Evolutionary conservation across 1,284 basidiomycete genomes (phyloP), one percentile per base, ranked within the genome.

Genomic region (Irpex sp.): DNA sequence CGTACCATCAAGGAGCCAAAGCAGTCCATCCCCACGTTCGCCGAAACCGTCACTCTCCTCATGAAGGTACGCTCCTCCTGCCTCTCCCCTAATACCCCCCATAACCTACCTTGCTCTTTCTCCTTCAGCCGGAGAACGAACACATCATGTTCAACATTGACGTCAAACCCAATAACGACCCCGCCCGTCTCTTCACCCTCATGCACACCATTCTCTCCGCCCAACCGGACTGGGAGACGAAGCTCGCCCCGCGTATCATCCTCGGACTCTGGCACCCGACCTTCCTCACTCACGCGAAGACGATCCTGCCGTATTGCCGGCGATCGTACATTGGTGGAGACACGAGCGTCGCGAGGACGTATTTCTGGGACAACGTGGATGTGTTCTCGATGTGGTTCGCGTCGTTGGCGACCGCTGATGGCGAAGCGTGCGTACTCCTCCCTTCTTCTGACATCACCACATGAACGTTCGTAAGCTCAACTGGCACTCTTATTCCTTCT

Each of bases 151-250:
- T 98, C 73, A 94, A 97, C 75, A 86, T 98, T 64, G 95, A 98
- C 74, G 92, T 97, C 73, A 98, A 99, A 77, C 87, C 93, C 47
- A 90, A 95, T 72, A 98, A 97, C 74, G 87, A 97, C 70, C 95
- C 97, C 0, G 87, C 87, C 58, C 85, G 86, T 47, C 83, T 99
- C 47, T 99, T 99, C 79, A 76, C 79, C 15, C 82, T 98, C 55
- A 95, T 99, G 88, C 84, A 93, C 76, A 77, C 77, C 53, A 82
- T 87, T 64, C 87, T 99, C 62, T 81, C 86, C 26, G 75, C 81
- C 15, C 88, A 94, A 65, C 81, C 85, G 1, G 78, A 85, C 46
- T 98, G 92, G 90, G 83, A 95, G 74, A 89, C 84, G 2, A 77
- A 75, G 26, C 87, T 99, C 50, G 94, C 94, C 1, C 95, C 96